Evolutionary conservation across 768 basidiomycete species (phyloP).

Genomic region (Boletus tomentosulus): DNA sequence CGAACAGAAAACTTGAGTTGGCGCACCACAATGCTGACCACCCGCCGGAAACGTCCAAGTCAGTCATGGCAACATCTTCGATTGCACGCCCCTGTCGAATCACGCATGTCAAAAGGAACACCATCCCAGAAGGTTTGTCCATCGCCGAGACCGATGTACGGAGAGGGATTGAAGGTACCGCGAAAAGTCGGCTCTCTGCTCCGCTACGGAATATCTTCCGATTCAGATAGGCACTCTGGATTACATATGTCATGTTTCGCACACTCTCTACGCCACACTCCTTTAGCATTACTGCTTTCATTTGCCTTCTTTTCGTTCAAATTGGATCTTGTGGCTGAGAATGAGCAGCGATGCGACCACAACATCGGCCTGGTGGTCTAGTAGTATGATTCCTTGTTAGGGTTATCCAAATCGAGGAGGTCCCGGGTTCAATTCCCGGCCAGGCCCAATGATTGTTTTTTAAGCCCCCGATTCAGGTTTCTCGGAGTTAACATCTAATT

Average conservation of each 20-base stretch:
- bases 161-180: slow-evolving; percentile 22
- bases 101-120: slow-evolving; percentile 15
- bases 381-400: slow-evolving; percentile 55
- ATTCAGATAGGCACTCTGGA: slow-evolving; percentile 18
- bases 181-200: slow-evolving; percentile 25
- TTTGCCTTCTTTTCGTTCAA: not conserved
- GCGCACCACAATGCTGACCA: not conserved
- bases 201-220: slow-evolving; percentile 32
- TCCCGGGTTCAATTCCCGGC: slow-evolving; percentile 59
- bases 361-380: slow-evolving; percentile 45
- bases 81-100: slow-evolving; percentile 18
- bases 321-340: not conserved
- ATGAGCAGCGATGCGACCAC: not conserved
- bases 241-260: not conserved
- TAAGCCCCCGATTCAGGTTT: too few species aligned
- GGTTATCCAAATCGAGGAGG: slow-evolving; percentile 47
- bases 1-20: slow-evolving; percentile 4
- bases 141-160: slow-evolving; percentile 17
- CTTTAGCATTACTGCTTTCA: slow-evolving; percentile 1
- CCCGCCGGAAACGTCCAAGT: slow-evolving; percentile 5
- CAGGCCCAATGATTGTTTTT: slow-evolving; percentile 35
- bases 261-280: slow-evolving; percentile 9
- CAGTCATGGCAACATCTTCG: not conserved
- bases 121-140: slow-evolving; percentile 3
- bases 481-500: too few species aligned